A percentile compares a stretch with the other conserved stretches of the same genome.
Conservation (phyloP, 176 grass and related monocot species). For the Ensete ventricosum region DNA sequence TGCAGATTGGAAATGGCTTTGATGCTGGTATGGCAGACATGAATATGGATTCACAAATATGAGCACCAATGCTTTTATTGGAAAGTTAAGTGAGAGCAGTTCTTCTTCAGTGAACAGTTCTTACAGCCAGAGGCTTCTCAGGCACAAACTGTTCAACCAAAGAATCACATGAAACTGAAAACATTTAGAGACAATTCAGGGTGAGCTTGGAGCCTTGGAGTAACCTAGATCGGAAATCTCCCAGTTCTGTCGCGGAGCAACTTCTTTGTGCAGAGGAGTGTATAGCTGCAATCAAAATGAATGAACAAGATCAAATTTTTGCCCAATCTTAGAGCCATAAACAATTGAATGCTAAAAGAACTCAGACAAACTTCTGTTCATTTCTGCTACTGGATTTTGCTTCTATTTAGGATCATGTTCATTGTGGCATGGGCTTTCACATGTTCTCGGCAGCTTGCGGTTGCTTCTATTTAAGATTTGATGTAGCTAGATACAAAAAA, state of each 20-base stretch:
- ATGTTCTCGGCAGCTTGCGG: background rate
- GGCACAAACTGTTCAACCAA: background rate
- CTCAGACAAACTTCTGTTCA: background rate
- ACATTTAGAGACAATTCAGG: conserved; percentile 2
- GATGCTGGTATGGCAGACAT: too few relatives aligned
- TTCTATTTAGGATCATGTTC: conserved; percentile 9
- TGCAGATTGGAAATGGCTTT: too few relatives aligned
- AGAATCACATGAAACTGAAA: conserved; percentile 15
- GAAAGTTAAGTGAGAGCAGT: background rate
- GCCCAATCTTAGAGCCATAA: background rate
- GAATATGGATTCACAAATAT: too few relatives aligned
- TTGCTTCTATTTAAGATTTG: conserved; percentile 8
- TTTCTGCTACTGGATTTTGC: background rate
- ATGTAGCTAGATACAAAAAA: too few relatives aligned
- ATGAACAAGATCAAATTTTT: background rate
- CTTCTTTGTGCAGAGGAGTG: conserved; percentile 60
- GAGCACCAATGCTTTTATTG: background rate
- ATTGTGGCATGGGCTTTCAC: conserved; percentile 7
- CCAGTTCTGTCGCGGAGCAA: conserved; percentile 66
- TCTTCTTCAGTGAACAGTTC: background rate
- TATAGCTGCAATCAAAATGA: conserved; percentile 47
- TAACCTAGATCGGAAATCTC: conserved; percentile 65
- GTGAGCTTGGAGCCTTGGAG: conserved; percentile 29
- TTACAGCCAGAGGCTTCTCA: background rate
- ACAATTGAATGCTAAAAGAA: background rate